A percentile compares a stretch with the other conserved stretches of the same genome.
phyloP scores from a whole-genome alignment of 1,139 yeast species.

The Meyerozyma elateridarum region DNA sequence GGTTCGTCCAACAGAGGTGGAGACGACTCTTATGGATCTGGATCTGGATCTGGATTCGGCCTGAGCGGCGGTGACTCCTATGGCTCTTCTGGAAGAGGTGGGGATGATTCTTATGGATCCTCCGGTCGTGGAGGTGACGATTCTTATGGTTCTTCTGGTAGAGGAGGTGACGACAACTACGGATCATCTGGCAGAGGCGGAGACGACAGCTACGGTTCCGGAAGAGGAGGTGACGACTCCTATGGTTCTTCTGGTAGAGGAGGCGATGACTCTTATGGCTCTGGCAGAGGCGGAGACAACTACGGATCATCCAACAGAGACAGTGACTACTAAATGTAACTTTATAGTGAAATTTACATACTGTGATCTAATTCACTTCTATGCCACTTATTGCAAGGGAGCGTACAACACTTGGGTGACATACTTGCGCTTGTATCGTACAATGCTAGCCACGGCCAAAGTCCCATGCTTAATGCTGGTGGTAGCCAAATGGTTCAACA shows the following conservation, averaged over 20 bases:
- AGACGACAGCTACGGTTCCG: conserved; percentile 10
- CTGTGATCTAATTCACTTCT: conserved; percentile 1
- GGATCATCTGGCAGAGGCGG: conserved; percentile 14
- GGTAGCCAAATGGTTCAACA: conserved; percentile 45
- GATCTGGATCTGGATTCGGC: not conserved
- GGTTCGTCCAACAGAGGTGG: conserved; percentile 14
- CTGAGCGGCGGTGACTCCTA: conserved; percentile 14
- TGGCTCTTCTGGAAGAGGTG: conserved; percentile 14
- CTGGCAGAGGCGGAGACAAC: conserved; percentile 9
- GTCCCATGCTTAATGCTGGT: conserved; percentile 47
- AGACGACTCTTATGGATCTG: conserved; percentile 16
- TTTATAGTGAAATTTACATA: not conserved
- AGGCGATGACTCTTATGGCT: conserved; percentile 10
- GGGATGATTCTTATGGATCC: conserved; percentile 12
- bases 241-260: conserved; percentile 8
- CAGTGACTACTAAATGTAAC: conserved; percentile 1
- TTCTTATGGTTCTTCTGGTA: conserved; percentile 13
- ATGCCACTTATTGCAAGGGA: conserved; percentile 32
- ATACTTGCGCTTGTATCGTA: conserved; percentile 44
- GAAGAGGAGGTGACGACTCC: conserved; percentile 7
- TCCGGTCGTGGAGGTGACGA: conserved; percentile 12
- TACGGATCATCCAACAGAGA: conserved; percentile 13
- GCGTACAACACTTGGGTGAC: conserved; percentile 48
- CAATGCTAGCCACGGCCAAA: conserved; percentile 46
- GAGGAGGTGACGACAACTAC: conserved; percentile 13